phyloP scores from a whole-genome alignment of 1,139 yeast species.

The Blastobotrys ciferrii region DNA sequence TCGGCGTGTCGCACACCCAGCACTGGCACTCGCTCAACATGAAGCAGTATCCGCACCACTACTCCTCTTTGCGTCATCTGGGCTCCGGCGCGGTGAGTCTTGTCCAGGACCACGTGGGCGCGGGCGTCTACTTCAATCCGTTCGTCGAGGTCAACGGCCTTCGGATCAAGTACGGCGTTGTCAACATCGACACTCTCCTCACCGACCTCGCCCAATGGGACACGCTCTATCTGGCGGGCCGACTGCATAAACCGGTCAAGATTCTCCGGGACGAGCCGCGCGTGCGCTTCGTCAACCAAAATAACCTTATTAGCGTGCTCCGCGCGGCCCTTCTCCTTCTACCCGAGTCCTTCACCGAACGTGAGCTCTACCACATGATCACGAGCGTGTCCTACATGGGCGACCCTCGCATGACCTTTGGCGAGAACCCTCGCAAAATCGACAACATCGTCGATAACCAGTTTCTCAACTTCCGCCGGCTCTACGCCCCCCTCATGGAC shows the following conservation, averaged over 20 bases:
- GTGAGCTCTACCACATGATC: constrained; percentile 68
- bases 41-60: constrained; percentile 65
- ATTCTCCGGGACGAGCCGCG: constrained; percentile 61
- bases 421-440: constrained; percentile 89
- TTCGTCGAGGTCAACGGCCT: constrained; percentile 64
- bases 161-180: constrained; percentile 82
- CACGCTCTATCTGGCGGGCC: constrained; percentile 83
- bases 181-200: constrained; percentile 57
- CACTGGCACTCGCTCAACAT: constrained; percentile 77
- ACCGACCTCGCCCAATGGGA: constrained; percentile 80
- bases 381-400: constrained; percentile 85
- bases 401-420: constrained; percentile 81
- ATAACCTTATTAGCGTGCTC: constrained; percentile 75
- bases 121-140: constrained; percentile 93
- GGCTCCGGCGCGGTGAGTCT: constrained; percentile 60
- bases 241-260: constrained; percentile 92
- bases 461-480: constrained; percentile 58
- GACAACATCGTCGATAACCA: constrained; percentile 82
- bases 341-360: constrained; percentile 54
- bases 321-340: constrained; percentile 66
- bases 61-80: constrained; percentile 60
- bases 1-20: constrained; percentile 70
- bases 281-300: constrained; percentile 66
- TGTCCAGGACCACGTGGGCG: constrained; percentile 67
- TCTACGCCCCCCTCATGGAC: constrained; percentile 68